Percentiles rank a stretch among this genome's conserved stretches.
phyloP scores from a whole-genome alignment of 352 stramenopile genomes.

The Globisporangium okanoganense region DNA sequence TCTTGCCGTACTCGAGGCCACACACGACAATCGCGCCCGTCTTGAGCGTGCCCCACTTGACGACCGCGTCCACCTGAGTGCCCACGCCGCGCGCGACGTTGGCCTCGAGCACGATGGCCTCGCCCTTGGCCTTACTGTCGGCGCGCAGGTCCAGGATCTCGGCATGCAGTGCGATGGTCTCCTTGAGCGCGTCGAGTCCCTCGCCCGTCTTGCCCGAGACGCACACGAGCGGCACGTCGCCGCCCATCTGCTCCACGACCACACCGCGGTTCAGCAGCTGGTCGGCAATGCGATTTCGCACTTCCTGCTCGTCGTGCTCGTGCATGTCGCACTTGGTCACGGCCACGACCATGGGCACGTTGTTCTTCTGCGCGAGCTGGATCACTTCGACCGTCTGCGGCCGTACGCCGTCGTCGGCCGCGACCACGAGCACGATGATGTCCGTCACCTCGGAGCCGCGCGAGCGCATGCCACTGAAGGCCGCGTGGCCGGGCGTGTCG shows the following conservation, averaged over 20 bases:
- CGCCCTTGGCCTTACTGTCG: constrained; percentile 81
- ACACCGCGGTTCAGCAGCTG: constrained; percentile 94
- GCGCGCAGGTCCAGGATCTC: constrained; percentile 96
- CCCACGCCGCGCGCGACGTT: constrained; percentile 93
- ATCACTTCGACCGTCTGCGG: constrained; percentile 98
- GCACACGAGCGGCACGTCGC: constrained; percentile 90
- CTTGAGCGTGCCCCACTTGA: constrained; percentile 96
- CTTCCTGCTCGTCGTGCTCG: constrained; percentile 61
- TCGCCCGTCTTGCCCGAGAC: constrained; percentile 95
- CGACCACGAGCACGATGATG: constrained; percentile 97
- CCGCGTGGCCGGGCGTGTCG: constrained; percentile 99
- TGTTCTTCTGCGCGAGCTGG: constrained; percentile 91
- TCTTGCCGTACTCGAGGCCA: constrained; percentile 93
- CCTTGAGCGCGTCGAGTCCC: constrained; percentile 94
- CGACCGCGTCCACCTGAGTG: constrained; percentile 93
- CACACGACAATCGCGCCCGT: constrained; percentile 95
- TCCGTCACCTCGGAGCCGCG: constrained; percentile 97
- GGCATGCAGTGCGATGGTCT: constrained; percentile 95
- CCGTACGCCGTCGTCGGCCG: constrained; percentile 97
- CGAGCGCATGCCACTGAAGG: constrained; percentile 97
- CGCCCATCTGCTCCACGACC: constrained; percentile 93
- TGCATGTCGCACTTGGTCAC: constrained; percentile 97
- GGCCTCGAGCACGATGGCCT: constrained; percentile 96
- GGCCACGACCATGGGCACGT: constrained; percentile 95
- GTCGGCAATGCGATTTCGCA: constrained; percentile 59